Percentiles rank a stretch among this genome's conserved stretches.
phyloP scores from a whole-genome alignment of 805 yeast genomes.

The Candida sanyiensis region DNA sequence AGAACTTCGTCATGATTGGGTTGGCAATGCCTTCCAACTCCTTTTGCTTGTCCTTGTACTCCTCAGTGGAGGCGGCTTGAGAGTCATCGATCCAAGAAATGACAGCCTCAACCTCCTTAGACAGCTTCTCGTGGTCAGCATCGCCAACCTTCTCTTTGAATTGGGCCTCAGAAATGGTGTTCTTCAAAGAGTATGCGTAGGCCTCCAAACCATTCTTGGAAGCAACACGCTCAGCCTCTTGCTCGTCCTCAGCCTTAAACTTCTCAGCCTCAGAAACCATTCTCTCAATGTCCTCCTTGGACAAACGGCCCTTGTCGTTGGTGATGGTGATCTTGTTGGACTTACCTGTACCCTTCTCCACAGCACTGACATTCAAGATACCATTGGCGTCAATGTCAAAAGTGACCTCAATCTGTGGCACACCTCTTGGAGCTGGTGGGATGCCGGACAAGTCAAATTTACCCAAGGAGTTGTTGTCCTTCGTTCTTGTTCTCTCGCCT shows the following conservation, averaged over 20 bases:
- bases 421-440: conserved; percentile 99
- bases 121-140: conserved; percentile 65
- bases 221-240: conserved; percentile 86
- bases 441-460: conserved; percentile 95
- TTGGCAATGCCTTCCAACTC: conserved; percentile 93
- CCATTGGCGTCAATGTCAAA: conserved; percentile 97
- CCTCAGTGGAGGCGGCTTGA: conserved; percentile 90
- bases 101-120: conserved; percentile 79
- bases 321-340: conserved; percentile 94
- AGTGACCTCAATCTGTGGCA: conserved; percentile 96
- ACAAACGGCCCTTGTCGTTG: conserved; percentile 97
- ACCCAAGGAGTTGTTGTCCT: conserved; percentile 96
- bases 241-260: conserved; percentile 94
- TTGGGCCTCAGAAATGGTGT: conserved; percentile 62
- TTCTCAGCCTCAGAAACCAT: conserved; percentile 98
- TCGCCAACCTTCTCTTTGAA: conserved; percentile 76
- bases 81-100: conserved; percentile 89
- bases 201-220: conserved; percentile 97
- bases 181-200: conserved; percentile 90
- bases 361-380: conserved; percentile 93
- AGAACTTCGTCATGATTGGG: conserved; percentile 96
- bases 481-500: conserved; percentile 97
- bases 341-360: conserved; percentile 99
- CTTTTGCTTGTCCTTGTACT: conserved; percentile 90
- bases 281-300: conserved; percentile 96